Conservation (phyloP, 1,139 yeast species). For the Taphrina flavorubra region DNA sequence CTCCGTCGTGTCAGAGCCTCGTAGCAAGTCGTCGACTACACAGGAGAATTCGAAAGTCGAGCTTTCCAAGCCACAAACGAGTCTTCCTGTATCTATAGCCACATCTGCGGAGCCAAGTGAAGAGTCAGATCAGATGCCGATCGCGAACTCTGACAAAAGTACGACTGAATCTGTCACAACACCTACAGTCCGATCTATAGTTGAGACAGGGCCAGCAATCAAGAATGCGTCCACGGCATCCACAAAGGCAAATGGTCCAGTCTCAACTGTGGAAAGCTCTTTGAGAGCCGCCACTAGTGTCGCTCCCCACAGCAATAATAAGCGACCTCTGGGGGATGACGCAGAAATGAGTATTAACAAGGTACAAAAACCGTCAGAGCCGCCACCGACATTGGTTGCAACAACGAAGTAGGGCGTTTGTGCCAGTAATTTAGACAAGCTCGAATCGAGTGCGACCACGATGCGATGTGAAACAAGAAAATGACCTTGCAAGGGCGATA, state of each 20-base stretch:
- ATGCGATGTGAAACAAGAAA: no score
- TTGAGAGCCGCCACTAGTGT: background rate
- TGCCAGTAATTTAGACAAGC: no score
- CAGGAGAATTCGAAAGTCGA: no score
- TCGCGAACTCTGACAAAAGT: background rate
- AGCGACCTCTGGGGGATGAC: background rate
- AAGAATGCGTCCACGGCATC: background rate
- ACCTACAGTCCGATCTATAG: background rate
- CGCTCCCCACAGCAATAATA: background rate
- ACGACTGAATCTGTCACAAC: background rate
- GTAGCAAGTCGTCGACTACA: no score
- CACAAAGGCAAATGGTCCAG: background rate
- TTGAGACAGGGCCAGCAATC: no score
- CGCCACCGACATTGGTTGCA: background rate
- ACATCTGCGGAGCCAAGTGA: no score
- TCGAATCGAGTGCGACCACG: no score
- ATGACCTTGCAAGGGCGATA: no score
- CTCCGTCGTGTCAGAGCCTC: no score
- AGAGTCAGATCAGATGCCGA: no score
- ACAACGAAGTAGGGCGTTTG: background rate
- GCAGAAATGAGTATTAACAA: conserved; percentile 20
- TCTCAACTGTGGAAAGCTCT: background rate
- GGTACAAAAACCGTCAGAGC: conserved; percentile 7
- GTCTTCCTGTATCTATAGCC: no score
- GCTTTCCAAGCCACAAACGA: no score